Evolutionary conservation across 768 basidiomycete species (phyloP).

Genomic region (Roridomyces roridus): DNA sequence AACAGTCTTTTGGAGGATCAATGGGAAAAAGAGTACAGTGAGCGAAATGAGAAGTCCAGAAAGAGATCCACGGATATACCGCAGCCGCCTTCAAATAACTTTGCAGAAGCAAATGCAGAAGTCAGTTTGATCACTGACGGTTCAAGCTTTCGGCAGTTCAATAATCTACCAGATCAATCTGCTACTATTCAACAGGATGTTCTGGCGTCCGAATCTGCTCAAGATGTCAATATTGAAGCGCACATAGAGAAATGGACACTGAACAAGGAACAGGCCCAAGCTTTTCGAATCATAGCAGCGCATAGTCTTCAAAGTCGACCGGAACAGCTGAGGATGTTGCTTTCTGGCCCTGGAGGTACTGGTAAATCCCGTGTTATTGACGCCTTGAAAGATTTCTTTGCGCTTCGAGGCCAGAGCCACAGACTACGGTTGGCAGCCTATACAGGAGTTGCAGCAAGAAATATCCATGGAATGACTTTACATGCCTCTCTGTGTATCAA

Average conservation of each 20-base stretch:
- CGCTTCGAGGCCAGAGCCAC: constrained; percentile 16
- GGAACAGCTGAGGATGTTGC: constrained; percentile 38
- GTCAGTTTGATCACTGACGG: neutral
- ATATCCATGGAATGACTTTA: constrained; percentile 47
- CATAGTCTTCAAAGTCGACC: constrained; percentile 26
- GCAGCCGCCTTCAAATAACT: neutral
- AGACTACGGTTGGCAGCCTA: constrained; percentile 38
- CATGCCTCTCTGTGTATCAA: constrained; percentile 38
- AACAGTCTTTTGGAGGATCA: constrained; percentile 10
- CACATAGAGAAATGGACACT: constrained; percentile 35
- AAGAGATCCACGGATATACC: neutral
- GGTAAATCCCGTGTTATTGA: constrained; percentile 48
- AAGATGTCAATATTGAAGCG: constrained; percentile 21
- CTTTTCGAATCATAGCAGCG: constrained; percentile 37
- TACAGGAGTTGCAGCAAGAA: constrained; percentile 46
- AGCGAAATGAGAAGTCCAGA: constrained; percentile 16
- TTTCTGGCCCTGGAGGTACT: constrained; percentile 48
- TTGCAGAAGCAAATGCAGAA: neutral
- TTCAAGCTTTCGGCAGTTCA: neutral
- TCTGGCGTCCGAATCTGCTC: neutral
- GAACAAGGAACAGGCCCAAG: constrained; percentile 40
- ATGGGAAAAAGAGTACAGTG: constrained; percentile 23
- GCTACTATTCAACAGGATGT: constrained; percentile 1
- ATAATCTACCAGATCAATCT: neutral
- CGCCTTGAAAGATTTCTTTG: constrained; percentile 40